These are phyloP conservation scores for Myriangium duriaei DNA, from an alignment of 2,329 filamentous ascomycete species.

Conservation along the genomic window DNA sequence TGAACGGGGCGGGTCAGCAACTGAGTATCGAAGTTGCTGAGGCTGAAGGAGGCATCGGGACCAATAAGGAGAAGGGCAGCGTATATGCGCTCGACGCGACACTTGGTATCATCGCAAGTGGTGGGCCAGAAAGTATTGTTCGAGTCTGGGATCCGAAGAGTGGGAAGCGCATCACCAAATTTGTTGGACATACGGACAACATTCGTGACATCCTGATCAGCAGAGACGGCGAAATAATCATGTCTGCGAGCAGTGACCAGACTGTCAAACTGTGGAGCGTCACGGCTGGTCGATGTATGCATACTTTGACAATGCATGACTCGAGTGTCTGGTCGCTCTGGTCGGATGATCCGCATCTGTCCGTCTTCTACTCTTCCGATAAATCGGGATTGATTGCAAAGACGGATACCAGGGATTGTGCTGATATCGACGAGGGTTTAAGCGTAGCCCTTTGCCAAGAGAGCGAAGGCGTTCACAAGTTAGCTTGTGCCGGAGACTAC, in stretches of 20 bases:
- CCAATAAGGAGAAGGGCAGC: conserved; percentile 71
- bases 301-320: conserved; percentile 97
- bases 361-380: conserved; percentile 90
- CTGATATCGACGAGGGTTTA: conserved; percentile 74
- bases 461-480: conserved; percentile 63
- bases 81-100: conserved; percentile 81
- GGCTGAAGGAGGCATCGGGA: conserved; percentile 60
- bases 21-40: conserved; percentile 76
- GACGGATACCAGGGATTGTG: conserved; percentile 69
- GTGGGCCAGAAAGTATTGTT: conserved; percentile 86
- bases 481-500: conserved; percentile 54
- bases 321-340: conserved; percentile 95
- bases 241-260: conserved; percentile 91
- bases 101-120: conserved; percentile 72
- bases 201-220: conserved; percentile 84
- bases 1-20: conserved; percentile 74
- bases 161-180: conserved; percentile 85
- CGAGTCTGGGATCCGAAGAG: conserved; percentile 83
- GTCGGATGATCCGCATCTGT: conserved; percentile 73
- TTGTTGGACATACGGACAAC: conserved; percentile 92
- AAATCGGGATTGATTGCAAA: conserved; percentile 89
- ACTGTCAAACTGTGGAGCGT: conserved; percentile 98
- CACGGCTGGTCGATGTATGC: conserved; percentile 88
- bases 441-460: conserved; percentile 88
- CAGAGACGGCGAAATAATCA: conserved; percentile 74